Conservation (phyloP, 179 eudicot species). For the Gypsophila paniculata region DNA sequence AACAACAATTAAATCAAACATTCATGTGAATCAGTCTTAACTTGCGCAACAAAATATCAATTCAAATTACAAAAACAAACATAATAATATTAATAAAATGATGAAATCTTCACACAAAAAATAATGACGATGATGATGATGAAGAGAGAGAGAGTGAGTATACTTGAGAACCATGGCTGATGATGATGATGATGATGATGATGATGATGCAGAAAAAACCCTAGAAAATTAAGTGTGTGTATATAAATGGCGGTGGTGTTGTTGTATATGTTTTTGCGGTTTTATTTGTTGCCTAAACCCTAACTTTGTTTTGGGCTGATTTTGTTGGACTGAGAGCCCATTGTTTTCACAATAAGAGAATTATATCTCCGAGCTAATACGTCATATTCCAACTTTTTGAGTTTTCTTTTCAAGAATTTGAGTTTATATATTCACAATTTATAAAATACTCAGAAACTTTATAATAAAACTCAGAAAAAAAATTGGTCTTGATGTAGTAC, state of each 20-base stretch:
- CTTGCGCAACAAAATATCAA: not conserved
- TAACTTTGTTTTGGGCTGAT: constrained; percentile 14
- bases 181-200: constrained; percentile 1
- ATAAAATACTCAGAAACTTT: too few species aligned
- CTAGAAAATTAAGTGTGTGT: constrained; percentile 10
- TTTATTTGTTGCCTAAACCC: constrained; percentile 17
- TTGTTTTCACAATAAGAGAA: not conserved
- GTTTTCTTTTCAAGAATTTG: too few species aligned
- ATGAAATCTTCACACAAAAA: not conserved
- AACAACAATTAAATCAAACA: too few species aligned
- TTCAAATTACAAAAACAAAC: too few species aligned
- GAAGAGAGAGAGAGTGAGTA: not conserved
- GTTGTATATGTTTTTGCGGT: not conserved
- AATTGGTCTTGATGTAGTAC: too few species aligned
- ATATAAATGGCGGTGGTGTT: constrained; percentile 2
- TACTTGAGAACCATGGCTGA: constrained; percentile 38
- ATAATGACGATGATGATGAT: not conserved
- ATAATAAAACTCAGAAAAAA: too few species aligned
- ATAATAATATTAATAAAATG: too few species aligned
- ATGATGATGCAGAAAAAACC: constrained; percentile 20
- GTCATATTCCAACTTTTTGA: too few species aligned
- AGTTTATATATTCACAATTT: too few species aligned
- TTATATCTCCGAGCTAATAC: too few species aligned
- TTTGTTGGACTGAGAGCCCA: not conserved
- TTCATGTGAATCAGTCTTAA: too few species aligned